Evolutionary conservation across 768 basidiomycete species (phyloP), one percentile per base, ranked within the genome.

Genomic region (Cystobasidium tubakii): DNA sequence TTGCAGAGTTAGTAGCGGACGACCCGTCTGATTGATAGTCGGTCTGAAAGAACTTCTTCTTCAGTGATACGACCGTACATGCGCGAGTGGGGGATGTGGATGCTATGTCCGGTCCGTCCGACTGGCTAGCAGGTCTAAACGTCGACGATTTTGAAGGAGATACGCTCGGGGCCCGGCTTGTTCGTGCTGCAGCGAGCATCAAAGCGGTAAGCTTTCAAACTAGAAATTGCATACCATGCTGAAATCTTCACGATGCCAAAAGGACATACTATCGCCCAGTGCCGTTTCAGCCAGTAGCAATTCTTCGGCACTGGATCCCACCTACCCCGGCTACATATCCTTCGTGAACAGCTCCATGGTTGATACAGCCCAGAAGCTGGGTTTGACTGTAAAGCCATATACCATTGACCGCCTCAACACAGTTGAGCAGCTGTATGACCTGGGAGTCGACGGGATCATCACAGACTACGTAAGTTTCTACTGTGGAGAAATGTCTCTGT

Each of bases 211-310:
- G 44, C 7, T 42, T 3, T 27, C 39, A 19, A 7, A 7, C 42
- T 42, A 50, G n/a, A n/a, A 50, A 21, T 21, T n/a, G 46, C 21
- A 4, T 17, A 21, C 3, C 46, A 62, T 27, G n/a, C 23, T 57
- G 31, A 25, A 6, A 19, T 57, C 57, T 34, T 60, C 66, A 36
- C 46, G 4, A 36, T 15, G 12, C 21, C 23, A 54, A 12, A 44
- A 42, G 34, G 75, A 74, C 29, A 69, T 76, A 67, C 60, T 76
- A 57, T 71, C 73, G 1, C 75, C 75, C 1, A 23, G 25, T 13
- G 75, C 66, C 0, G 44, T 50, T 1, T 66, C 73, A 13, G 42
- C 55, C 43, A 66, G 33, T 7, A 66, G 74, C 23, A 74, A 74
- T 44, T 1, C 29, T 10, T 46, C 67, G 12, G 69, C 67, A 15